Evolutionary conservation across 352 stramenopile species (phyloP).

Genomic region (Globisporangium canariense): DNA sequence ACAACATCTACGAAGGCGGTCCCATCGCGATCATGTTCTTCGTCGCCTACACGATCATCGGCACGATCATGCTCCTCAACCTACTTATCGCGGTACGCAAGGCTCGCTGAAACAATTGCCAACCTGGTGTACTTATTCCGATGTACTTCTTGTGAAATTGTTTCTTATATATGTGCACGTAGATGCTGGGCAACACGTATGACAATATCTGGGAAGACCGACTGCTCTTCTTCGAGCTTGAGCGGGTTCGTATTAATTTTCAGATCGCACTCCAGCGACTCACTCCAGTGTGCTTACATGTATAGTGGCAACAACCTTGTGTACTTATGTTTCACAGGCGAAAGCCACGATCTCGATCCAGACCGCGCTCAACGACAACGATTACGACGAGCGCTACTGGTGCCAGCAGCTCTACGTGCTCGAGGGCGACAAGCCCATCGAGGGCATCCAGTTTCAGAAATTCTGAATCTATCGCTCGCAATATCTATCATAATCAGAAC

Average conservation of each 20-base stretch:
- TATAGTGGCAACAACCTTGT: neutral
- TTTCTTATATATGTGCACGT: neutral
- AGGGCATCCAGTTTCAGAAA: conserved; percentile 74
- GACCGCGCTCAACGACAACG: conserved; percentile 53
- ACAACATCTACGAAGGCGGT: conserved; percentile 63
- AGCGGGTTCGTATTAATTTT: conserved; percentile 38
- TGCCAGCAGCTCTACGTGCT: conserved; percentile 70
- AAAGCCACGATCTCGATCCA: conserved; percentile 80
- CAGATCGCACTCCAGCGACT: neutral
- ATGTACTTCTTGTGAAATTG: neutral
- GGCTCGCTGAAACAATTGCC: neutral
- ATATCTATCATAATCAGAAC: conserved; percentile 17
- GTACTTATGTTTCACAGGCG: conserved; percentile 26
- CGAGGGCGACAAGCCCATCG: conserved; percentile 69
- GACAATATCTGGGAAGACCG: conserved; percentile 84
- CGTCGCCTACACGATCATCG: conserved; percentile 66
- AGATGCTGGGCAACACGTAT: conserved; percentile 87
- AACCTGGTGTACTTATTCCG: neutral
- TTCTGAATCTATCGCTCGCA: conserved; percentile 30
- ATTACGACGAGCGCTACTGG: conserved; percentile 76
- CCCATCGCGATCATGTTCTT: conserved; percentile 71
- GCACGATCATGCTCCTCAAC: conserved; percentile 83
- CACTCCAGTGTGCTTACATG: neutral
- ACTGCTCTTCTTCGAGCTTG: conserved; percentile 76
- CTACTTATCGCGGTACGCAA: conserved; percentile 60